A percentile compares a stretch with the other conserved stretches of the same genome.
phyloP scores from a whole-genome alignment of 768 basidiomycete species.

The Panaeolus cyanescens region DNA sequence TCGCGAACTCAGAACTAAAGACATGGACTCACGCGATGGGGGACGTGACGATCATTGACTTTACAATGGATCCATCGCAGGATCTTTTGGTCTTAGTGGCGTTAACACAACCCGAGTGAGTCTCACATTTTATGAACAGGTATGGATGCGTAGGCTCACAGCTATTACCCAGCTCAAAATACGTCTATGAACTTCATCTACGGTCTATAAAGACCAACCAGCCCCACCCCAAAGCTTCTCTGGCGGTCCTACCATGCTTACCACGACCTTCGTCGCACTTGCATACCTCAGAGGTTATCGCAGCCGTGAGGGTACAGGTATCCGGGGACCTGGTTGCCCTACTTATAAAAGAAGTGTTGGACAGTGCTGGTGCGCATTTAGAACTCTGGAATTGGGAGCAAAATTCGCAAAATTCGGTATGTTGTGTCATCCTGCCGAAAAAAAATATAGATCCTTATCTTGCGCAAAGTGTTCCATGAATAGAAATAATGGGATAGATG shows the following conservation, averaged over 20 bases:
- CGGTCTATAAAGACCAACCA: conserved; percentile 52
- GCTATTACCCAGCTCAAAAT: conserved; percentile 32
- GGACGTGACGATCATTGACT: conserved; percentile 49
- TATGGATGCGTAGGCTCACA: background rate
- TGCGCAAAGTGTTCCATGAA: conserved; percentile 41
- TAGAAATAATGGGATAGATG: conserved; percentile 47
- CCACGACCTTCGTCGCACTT: conserved; percentile 28
- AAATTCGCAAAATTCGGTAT: conserved; percentile 40
- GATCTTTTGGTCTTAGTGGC: conserved; percentile 55
- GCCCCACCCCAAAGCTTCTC: conserved; percentile 46
- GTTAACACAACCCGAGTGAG: conserved; percentile 43
- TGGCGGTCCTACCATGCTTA: conserved; percentile 40
- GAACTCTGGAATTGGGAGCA: conserved; percentile 55
- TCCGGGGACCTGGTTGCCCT: conserved; percentile 48
- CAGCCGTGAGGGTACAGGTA: conserved; percentile 48
- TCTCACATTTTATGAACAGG: conserved; percentile 2
- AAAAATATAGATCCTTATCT: background rate
- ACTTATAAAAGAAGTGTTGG: conserved; percentile 47
- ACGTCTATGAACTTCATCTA: conserved; percentile 51
- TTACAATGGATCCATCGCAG: conserved; percentile 59
- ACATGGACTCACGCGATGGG: conserved; percentile 47
- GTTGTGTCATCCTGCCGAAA: conserved; percentile 13
- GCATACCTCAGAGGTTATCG: conserved; percentile 32
- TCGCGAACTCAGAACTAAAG: conserved; percentile 25
- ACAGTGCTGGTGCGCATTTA: conserved; percentile 42